Percentiles rank a stretch among this genome's conserved stretches.
Conservation (phyloP, 148 eudicot genomes). For the Camellia japonica region DNA sequence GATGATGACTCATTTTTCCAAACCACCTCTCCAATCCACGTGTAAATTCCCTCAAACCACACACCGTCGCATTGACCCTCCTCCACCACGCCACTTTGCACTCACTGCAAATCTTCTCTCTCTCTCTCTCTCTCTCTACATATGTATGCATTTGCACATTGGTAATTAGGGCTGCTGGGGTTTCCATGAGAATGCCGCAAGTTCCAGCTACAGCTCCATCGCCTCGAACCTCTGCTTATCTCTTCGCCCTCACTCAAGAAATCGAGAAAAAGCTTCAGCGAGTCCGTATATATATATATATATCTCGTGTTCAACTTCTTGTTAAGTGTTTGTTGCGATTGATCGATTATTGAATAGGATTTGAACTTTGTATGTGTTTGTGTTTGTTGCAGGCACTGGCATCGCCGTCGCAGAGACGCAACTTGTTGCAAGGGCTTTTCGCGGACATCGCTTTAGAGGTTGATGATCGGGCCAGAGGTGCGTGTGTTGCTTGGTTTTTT, state of each 20-base stretch:
- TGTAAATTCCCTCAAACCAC: background rate
- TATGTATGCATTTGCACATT: too few relatives aligned
- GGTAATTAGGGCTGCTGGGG: background rate
- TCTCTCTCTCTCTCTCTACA: too few relatives aligned
- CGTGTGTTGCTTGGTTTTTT: background rate
- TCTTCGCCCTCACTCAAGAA: slow-evolving; percentile 75
- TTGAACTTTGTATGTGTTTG: slow-evolving; percentile 4
- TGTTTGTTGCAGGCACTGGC: slow-evolving; percentile 57
- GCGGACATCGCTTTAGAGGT: slow-evolving; percentile 89
- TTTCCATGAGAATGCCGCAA: slow-evolving; percentile 43
- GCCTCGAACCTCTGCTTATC: slow-evolving; percentile 66
- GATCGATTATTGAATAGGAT: background rate
- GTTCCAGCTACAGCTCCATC: slow-evolving; percentile 41
- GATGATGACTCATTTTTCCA: too few relatives aligned
- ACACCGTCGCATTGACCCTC: background rate
- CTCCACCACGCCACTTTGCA: background rate
- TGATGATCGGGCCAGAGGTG: slow-evolving; percentile 94
- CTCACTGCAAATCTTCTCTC: too few relatives aligned
- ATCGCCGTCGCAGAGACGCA: slow-evolving; percentile 67
- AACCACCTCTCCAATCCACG: background rate
- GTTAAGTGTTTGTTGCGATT: background rate
- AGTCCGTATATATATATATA: slow-evolving; percentile 23
- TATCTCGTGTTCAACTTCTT: too few relatives aligned
- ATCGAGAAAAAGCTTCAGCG: slow-evolving; percentile 93
- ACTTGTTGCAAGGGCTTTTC: slow-evolving; percentile 78